These are phyloP conservation scores for Cudoniella acicularis DNA, from an alignment of 495 filamentous ascomycete species.

Conservation along the genomic window DNA sequence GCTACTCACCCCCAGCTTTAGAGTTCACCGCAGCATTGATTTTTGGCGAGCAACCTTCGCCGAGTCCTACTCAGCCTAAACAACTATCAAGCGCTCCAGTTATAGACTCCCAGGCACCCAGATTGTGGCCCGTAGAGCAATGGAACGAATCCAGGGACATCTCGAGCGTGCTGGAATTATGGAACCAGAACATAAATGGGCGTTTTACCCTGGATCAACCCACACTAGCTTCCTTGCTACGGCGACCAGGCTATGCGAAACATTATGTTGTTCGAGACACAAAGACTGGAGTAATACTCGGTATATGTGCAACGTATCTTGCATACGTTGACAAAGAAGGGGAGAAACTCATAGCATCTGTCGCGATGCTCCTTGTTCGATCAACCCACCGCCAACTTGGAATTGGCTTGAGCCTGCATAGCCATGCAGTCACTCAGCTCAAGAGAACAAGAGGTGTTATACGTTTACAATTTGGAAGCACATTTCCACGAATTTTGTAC, in stretches of 20 bases:
- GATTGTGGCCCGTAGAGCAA: slow-evolving; percentile 41
- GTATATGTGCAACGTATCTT: slow-evolving; percentile 59
- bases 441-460: slow-evolving; percentile 48
- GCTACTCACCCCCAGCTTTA: slow-evolving; percentile 47
- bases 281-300: slow-evolving; percentile 44
- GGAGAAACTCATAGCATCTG: slow-evolving; percentile 52
- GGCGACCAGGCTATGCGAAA: slow-evolving; percentile 56
- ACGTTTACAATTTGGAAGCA: slow-evolving; percentile 55
- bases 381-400: slow-evolving; percentile 49
- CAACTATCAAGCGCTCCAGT: too few relatives aligned
- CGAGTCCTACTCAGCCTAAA: too few relatives aligned
- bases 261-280: slow-evolving; percentile 58
- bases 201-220: slow-evolving; percentile 40
- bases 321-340: slow-evolving; percentile 48
- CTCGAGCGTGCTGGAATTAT: slow-evolving; percentile 41
- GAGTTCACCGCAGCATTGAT: slow-evolving; percentile 51
- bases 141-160: slow-evolving; percentile 43
- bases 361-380: slow-evolving; percentile 56
- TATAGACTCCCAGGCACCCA: slow-evolving; percentile 16
- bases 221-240: slow-evolving; percentile 49
- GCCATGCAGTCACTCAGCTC: slow-evolving; percentile 50
- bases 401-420: slow-evolving; percentile 54
- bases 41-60: slow-evolving; percentile 39
- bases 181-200: slow-evolving; percentile 44
- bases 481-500: slow-evolving; percentile 57